Evolutionary conservation across 1,284 basidiomycete genomes (phyloP).

Genomic region (Heterobasidion parviporum): DNA sequence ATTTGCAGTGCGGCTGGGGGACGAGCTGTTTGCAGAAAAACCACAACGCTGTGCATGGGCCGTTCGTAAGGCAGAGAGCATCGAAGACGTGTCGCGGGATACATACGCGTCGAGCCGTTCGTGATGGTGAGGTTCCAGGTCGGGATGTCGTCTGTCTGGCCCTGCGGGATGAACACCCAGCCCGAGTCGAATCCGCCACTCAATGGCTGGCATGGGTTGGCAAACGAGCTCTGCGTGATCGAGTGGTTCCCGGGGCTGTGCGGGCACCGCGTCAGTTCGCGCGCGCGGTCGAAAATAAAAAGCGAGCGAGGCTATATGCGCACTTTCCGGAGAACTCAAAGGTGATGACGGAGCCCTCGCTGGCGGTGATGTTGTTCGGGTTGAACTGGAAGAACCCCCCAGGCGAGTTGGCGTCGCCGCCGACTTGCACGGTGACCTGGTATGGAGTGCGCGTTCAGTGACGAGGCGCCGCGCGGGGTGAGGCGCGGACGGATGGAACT

Average conservation of each 20-base stretch:
- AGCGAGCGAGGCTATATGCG: slow-evolving; percentile 10
- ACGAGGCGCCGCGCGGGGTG: not conserved
- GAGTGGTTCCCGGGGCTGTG: slow-evolving; percentile 40
- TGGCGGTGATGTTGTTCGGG: slow-evolving; percentile 32
- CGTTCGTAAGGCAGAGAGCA: not conserved
- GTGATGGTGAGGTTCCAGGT: slow-evolving; percentile 41
- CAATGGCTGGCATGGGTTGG: slow-evolving; percentile 34
- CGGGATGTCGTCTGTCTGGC: slow-evolving; percentile 17
- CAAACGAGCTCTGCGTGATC: slow-evolving; percentile 43
- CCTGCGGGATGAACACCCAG: slow-evolving; percentile 21
- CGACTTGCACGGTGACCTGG: slow-evolving; percentile 1
- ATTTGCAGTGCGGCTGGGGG: slow-evolving; percentile 33
- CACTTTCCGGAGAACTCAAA: slow-evolving; percentile 39
- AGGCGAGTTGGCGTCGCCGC: slow-evolving; percentile 6
- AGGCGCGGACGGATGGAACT: not conserved
- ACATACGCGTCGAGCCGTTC: slow-evolving; percentile 30
- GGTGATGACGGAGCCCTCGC: slow-evolving; percentile 35
- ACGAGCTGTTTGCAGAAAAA: slow-evolving; percentile 51
- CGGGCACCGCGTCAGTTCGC: not conserved
- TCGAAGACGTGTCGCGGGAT: not conserved
- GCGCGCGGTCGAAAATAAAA: not conserved
- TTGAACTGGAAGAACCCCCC: slow-evolving; percentile 34
- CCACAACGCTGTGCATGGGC: slow-evolving; percentile 37
- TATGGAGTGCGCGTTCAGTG: not conserved
- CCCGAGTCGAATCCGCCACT: slow-evolving; percentile 43